Base-by-base conservation (phyloP, 495 filamentous ascomycete genomes). In the Aspergillus cristatus region DNA sequence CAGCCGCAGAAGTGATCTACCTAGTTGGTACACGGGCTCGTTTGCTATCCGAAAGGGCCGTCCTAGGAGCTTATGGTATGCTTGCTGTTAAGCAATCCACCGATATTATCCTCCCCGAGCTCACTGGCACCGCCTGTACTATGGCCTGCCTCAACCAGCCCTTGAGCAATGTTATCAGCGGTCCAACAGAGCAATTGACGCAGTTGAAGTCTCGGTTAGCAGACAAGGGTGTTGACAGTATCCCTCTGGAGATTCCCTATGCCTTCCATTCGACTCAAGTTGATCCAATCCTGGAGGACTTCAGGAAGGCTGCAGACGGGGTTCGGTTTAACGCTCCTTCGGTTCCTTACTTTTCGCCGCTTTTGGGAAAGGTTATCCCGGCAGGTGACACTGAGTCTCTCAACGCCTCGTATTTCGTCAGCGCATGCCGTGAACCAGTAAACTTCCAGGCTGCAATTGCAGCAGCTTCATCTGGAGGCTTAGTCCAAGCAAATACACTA, bases 201-300 rank as follows among this genome's bases (percentile, higher is more conserved):
- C 67, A 65, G 76, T 86, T 14, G 52, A 58, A 11, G 55, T 53
- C 4, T 51, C 87, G 45, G 67, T 76, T 14, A n/a, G n/a, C n/a
- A n/a, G n/a, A n/a, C n/a, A n/a, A n/a, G n/a, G n/a, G n/a, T n/a
- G n/a, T n/a, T n/a, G n/a, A n/a, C 68, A 79, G 38, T 56, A 68
- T 18, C 72, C 86, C 13, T 50, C 65, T 89, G 6, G 69, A 73
- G 18, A 74, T 87, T n/a, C 79, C 78, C 14, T 87, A 75, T 43
- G 84, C 84, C 3, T 89, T 86, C 69, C 84, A 90, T 54, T 81
- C 82, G 1, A 62, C 74, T 0, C 84, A 88, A 48, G 77, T 88
- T 13, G 77, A 87, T 18, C 68, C 78, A 7, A 81, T 88, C 20
- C 51, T 86, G 4, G 71, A 75, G 6, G 65, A 68, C 0, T 81